Evolutionary conservation across 2,329 filamentous ascomycete species (phyloP).

Genomic region (Nemania serpens): DNA sequence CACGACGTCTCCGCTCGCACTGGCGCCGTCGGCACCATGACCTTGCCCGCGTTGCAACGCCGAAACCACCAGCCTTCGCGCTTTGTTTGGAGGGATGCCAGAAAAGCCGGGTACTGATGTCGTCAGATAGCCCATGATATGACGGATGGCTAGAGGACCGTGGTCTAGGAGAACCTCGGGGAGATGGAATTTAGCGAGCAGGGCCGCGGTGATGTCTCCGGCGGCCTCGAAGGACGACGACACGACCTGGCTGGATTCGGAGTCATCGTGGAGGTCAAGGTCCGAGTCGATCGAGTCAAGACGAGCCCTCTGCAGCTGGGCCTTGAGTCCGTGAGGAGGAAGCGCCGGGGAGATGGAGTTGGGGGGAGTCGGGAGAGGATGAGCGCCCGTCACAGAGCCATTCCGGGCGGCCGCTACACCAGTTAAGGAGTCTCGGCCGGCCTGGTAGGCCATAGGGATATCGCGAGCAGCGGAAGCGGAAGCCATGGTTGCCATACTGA

Average conservation of each 20-base stretch:
- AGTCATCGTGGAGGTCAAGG: conserved; percentile 77
- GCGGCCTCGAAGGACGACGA: conserved; percentile 68
- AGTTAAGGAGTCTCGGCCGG: conserved; percentile 71
- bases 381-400: conserved; percentile 65
- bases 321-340: conserved; percentile 78
- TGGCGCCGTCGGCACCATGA: conserved; percentile 61
- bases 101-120: conserved; percentile 93
- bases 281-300: conserved; percentile 79
- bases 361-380: conserved; percentile 83
- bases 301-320: conserved; percentile 63
- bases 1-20: conserved; percentile 70
- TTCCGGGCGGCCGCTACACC: conserved; percentile 68
- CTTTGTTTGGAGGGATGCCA: conserved; percentile 85
- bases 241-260: conserved; percentile 52
- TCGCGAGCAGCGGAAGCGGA: conserved; percentile 69
- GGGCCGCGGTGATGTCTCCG: conserved; percentile 79
- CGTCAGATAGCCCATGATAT: conserved; percentile 93
- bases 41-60: conserved; percentile 75
- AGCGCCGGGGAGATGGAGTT: conserved; percentile 93
- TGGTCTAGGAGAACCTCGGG: conserved; percentile 88
- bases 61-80: conserved; percentile 87
- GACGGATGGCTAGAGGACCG: conserved; percentile 89
- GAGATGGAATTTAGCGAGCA: conserved; percentile 88
- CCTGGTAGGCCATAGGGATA: conserved; percentile 63
- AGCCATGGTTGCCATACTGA: conserved; percentile 68